Evolutionary conservation across 2,329 filamentous ascomycete species (phyloP).

Genomic region (Leptodontidium sp.): DNA sequence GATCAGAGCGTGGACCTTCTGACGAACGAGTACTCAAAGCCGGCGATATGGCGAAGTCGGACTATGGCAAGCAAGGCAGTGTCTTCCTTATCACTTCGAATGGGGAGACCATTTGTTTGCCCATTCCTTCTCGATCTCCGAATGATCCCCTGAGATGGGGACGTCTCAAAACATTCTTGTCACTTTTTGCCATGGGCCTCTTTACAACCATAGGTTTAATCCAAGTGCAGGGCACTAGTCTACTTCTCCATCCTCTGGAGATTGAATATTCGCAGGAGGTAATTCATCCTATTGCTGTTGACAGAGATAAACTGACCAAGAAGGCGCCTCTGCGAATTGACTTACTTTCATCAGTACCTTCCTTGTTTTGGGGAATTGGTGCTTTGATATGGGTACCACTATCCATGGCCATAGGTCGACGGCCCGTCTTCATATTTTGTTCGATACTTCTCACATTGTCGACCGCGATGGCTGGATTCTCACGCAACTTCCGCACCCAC

Average conservation of each 20-base stretch:
- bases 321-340: slow-evolving; percentile 41
- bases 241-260: slow-evolving; percentile 35
- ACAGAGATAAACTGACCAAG: too few relatives aligned
- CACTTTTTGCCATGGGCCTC: slow-evolving; percentile 35
- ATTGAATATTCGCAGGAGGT: slow-evolving; percentile 40
- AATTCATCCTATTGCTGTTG: not conserved
- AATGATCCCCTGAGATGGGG: slow-evolving; percentile 47
- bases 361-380: slow-evolving; percentile 49
- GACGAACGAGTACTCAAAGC: not conserved
- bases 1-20: not conserved
- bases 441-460: slow-evolving; percentile 43
- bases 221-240: slow-evolving; percentile 40
- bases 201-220: slow-evolving; percentile 39
- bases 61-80: slow-evolving; percentile 26
- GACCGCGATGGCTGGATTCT: slow-evolving; percentile 42
- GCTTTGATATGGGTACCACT: slow-evolving; percentile 50
- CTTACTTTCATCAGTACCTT: slow-evolving; percentile 44
- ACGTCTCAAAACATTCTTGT: slow-evolving; percentile 32
- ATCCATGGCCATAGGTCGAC: slow-evolving; percentile 49
- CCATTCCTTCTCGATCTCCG: slow-evolving; percentile 46
- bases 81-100: slow-evolving; percentile 48
- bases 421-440: slow-evolving; percentile 48
- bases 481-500: slow-evolving; percentile 43
- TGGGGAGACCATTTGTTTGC: slow-evolving; percentile 45
- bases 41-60: not conserved